phyloP scores from a whole-genome alignment of 495 filamentous ascomycete species.

The Melanomma pulvis-pyrius region DNA sequence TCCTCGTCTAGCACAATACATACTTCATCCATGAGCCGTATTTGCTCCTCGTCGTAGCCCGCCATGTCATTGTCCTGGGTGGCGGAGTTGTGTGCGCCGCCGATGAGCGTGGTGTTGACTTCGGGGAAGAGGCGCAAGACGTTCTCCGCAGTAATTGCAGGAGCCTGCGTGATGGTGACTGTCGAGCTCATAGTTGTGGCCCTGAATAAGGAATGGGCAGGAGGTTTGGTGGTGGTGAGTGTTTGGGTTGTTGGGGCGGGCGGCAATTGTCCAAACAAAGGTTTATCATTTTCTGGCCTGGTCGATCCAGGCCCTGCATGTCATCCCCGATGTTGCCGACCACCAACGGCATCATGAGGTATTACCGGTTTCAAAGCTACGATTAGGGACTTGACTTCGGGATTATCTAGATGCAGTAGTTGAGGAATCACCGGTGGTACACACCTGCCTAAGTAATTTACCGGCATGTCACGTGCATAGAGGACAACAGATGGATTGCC shows the following conservation, averaged over 20 bases:
- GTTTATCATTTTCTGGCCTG: background rate
- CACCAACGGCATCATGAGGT: too few relatives aligned
- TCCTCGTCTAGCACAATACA: slow-evolving; percentile 95
- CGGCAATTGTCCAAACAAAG: slow-evolving; percentile 10
- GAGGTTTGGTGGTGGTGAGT: background rate
- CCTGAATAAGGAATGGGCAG: background rate
- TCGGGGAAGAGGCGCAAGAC: slow-evolving; percentile 91
- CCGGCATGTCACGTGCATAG: too few relatives aligned
- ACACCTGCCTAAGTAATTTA: too few relatives aligned
- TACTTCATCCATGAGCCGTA: slow-evolving; percentile 97
- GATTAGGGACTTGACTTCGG: too few relatives aligned
- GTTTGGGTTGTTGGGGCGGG: background rate
- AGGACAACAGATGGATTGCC: too few relatives aligned
- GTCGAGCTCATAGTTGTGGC: slow-evolving; percentile 56
- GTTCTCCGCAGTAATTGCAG: slow-evolving; percentile 78
- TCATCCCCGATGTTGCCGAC: background rate
- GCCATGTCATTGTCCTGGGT: slow-evolving; percentile 55
- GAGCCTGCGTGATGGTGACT: slow-evolving; percentile 45
- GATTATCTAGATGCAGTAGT: background rate
- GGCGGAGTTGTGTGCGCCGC: slow-evolving; percentile 40
- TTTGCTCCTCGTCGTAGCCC: slow-evolving; percentile 97
- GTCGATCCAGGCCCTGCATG: background rate
- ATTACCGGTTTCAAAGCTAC: too few relatives aligned
- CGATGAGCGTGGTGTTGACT: slow-evolving; percentile 81
- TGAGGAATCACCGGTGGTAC: too few relatives aligned